phyloP scores from a whole-genome alignment of 1,284 basidiomycete species.

The Moesziomyces sp. region DNA sequence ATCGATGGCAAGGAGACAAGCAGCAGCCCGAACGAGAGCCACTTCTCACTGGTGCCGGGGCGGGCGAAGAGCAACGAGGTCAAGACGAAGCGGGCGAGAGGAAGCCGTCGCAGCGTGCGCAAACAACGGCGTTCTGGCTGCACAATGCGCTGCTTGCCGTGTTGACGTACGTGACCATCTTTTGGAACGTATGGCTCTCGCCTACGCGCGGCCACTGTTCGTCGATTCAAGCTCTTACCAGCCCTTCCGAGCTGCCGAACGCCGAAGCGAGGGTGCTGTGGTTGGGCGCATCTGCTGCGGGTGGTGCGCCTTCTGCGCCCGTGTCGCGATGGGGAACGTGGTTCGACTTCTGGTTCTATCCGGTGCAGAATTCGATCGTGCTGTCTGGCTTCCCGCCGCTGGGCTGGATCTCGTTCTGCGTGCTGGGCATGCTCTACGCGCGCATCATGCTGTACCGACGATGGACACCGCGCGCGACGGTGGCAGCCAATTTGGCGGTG shows the following conservation, averaged over 20 bases:
- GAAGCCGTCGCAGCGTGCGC: constrained; percentile 6
- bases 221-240: not conserved
- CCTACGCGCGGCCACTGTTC: constrained; percentile 33
- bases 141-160: constrained; percentile 28
- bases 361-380: constrained; percentile 24
- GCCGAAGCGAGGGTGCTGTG: constrained; percentile 12
- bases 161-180: constrained; percentile 38
- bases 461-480: constrained; percentile 14
- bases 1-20: constrained; percentile 1
- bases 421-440: constrained; percentile 55
- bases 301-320: not conserved
- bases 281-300: not conserved
- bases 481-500: constrained; percentile 13
- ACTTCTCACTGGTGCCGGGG: not conserved
- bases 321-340: constrained; percentile 22
- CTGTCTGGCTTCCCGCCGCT: constrained; percentile 56
- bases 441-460: constrained; percentile 35
- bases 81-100: too few species aligned
- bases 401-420: constrained; percentile 55
- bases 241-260: not conserved
- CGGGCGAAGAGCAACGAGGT: not conserved
- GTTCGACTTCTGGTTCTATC: constrained; percentile 52
- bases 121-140: constrained; percentile 30
- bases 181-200: constrained; percentile 50
- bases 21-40: not conserved